phyloP scores from a whole-genome alignment of 352 stramenopile genomes.

The Peronospora belbahrii region DNA sequence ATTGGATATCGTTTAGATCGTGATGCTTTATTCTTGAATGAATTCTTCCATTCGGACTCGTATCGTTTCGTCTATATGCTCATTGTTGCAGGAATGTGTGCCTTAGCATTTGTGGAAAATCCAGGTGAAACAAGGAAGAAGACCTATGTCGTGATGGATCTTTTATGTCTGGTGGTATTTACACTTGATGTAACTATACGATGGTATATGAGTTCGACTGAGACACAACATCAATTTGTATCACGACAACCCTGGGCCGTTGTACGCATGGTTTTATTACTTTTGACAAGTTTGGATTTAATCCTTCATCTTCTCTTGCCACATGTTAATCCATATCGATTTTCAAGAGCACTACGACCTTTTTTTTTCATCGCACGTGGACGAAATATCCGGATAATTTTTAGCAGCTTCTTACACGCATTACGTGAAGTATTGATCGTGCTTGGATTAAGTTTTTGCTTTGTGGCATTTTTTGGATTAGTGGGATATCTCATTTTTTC shows the following conservation, averaged over 20 bases:
- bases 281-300: slow-evolving; percentile 50
- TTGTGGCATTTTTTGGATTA: slow-evolving; percentile 74
- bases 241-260: slow-evolving; percentile 70
- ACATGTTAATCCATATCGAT: slow-evolving; percentile 49
- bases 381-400: slow-evolving; percentile 80
- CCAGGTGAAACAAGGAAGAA: slow-evolving; percentile 42
- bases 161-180: slow-evolving; percentile 60
- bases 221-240: slow-evolving; percentile 72
- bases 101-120: slow-evolving; percentile 58
- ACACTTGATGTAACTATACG: slow-evolving; percentile 55
- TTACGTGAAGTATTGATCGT: slow-evolving; percentile 67
- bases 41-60: slow-evolving; percentile 64
- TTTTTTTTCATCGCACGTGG: slow-evolving; percentile 78
- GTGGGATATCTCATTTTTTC: slow-evolving; percentile 75
- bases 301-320: slow-evolving; percentile 39
- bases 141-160: slow-evolving; percentile 50
- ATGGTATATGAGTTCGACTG: slow-evolving; percentile 78
- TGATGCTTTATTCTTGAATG: slow-evolving; percentile 54
- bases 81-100: slow-evolving; percentile 53
- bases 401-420: slow-evolving; percentile 70
- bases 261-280: slow-evolving; percentile 49
- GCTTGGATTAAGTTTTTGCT: slow-evolving; percentile 58
- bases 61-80: slow-evolving; percentile 69
- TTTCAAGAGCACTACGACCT: slow-evolving; percentile 53
- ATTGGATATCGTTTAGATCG: slow-evolving; percentile 72